A percentile compares a stretch with the other conserved stretches of the same genome.
Conservation (phyloP, 1,284 basidiomycete genomes). For the Sporisorium exsertum region DNA sequence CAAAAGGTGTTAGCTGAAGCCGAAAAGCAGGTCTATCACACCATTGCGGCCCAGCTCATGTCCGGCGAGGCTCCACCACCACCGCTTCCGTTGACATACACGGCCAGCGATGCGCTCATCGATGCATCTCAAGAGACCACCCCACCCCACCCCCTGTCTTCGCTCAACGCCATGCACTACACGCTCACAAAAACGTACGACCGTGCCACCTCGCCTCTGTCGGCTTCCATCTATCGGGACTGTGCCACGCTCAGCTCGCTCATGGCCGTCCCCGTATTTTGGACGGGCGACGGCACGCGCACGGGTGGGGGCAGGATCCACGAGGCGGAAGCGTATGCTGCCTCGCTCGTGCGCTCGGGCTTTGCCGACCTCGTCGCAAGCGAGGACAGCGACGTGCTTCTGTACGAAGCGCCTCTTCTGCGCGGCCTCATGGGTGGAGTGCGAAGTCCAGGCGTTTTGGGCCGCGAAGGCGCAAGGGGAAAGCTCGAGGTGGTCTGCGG, state of each 20-base stretch:
- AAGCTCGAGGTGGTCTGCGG: conserved; percentile 59
- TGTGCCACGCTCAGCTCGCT: conserved; percentile 57
- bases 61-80: conserved; percentile 26
- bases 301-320: conserved; percentile 56
- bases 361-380: conserved; percentile 67
- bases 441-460: conserved; percentile 14
- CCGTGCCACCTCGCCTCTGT: conserved; percentile 48
- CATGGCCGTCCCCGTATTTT: conserved; percentile 61
- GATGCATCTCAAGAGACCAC: neutral
- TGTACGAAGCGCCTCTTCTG: conserved; percentile 66
- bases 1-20: conserved; percentile 38
- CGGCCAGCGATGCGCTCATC: neutral
- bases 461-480: conserved; percentile 21
- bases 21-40: conserved; percentile 40
- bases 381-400: conserved; percentile 69
- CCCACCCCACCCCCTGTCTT: conserved; percentile 12
- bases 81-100: neutral
- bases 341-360: conserved; percentile 61
- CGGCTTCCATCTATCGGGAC: conserved; percentile 48
- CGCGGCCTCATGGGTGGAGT: conserved; percentile 58
- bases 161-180: conserved; percentile 38
- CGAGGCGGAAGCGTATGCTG: conserved; percentile 68
- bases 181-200: conserved; percentile 55
- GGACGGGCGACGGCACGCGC: conserved; percentile 60
- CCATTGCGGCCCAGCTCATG: conserved; percentile 33